Percentiles rank a stretch among this genome's conserved stretches.
Conservation (phyloP, 164 flowering plant species). For the Umbilicus rupestris region DNA sequence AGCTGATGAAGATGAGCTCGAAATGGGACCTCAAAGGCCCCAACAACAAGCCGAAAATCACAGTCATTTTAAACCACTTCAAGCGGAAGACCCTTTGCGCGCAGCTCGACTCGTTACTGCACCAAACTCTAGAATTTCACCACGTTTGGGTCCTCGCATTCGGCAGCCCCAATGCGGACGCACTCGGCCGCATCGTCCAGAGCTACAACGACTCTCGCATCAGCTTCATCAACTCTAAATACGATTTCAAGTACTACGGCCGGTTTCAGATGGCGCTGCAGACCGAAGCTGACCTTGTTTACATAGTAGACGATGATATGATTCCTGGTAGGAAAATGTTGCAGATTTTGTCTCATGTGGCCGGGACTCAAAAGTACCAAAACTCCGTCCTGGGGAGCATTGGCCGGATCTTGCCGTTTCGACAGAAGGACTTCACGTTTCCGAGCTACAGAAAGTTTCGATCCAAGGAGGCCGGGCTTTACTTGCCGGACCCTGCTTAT, state of each 20-base stretch:
- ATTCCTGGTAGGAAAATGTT: slow-evolving; percentile 90
- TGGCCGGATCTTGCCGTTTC: slow-evolving; percentile 86
- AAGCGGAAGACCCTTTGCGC: slow-evolving; percentile 91
- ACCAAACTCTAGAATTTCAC: slow-evolving; percentile 81
- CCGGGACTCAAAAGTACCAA: slow-evolving; percentile 86
- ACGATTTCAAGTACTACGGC: slow-evolving; percentile 95
- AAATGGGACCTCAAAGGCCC: slow-evolving; percentile 59
- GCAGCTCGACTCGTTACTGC: slow-evolving; percentile 77
- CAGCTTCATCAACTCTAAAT: slow-evolving; percentile 80
- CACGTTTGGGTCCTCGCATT: slow-evolving; percentile 88
- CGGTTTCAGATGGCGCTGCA: slow-evolving; percentile 97
- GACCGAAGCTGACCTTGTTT: slow-evolving; percentile 79
- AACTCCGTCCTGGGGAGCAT: slow-evolving; percentile 93
- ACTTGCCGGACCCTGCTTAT: slow-evolving; percentile 98
- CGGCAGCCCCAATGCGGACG: slow-evolving; percentile 79
- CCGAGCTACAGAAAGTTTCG: slow-evolving; percentile 91
- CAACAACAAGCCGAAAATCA: slow-evolving; percentile 49
- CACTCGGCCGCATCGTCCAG: slow-evolving; percentile 60
- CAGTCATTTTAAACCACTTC: slow-evolving; percentile 89
- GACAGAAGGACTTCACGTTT: slow-evolving; percentile 84
- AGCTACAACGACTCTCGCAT: slow-evolving; percentile 78
- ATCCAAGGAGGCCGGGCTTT: slow-evolving; percentile 93
- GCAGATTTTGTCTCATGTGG: slow-evolving; percentile 82
- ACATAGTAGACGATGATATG: slow-evolving; percentile 95
- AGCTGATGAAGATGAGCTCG: slow-evolving; percentile 77